Conservation (phyloP, 371 early-diverging fungal genomes). For the Mucor piriformis region DNA sequence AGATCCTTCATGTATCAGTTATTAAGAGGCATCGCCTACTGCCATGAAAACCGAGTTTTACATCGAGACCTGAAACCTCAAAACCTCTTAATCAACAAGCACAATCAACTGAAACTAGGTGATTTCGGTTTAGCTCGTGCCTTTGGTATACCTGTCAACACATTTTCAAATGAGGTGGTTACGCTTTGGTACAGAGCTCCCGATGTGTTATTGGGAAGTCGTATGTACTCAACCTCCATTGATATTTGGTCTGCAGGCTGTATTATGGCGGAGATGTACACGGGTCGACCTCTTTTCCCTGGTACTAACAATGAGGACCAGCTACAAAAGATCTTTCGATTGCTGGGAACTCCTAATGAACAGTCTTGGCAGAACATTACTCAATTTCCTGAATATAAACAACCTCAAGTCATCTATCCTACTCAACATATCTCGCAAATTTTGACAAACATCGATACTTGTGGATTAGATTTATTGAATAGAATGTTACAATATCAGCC, state of each 20-base stretch:
- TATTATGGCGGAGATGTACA: constrained; percentile 96
- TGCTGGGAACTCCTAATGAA: constrained; percentile 89
- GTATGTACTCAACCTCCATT: constrained; percentile 95
- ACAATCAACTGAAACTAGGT: constrained; percentile 85
- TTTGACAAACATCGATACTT: constrained; percentile 78
- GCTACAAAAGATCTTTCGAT: constrained; percentile 83
- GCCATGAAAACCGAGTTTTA: constrained; percentile 93
- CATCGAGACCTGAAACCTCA: constrained; percentile 98
- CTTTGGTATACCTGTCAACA: constrained; percentile 95
- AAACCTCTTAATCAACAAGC: constrained; percentile 90
- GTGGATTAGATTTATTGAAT: constrained; percentile 76
- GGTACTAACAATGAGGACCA: constrained; percentile 94
- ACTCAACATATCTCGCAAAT: constrained; percentile 65
- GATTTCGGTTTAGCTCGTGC: constrained; percentile 97
- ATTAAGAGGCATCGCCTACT: constrained; percentile 89
- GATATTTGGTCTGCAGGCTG: constrained; percentile 99
- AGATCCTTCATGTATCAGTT: constrained; percentile 88
- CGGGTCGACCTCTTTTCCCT: constrained; percentile 94
- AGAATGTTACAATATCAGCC: constrained; percentile 87
- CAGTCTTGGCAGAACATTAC: constrained; percentile 87
- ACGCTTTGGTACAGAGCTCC: constrained; percentile 97
- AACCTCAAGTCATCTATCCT: constrained; percentile 74
- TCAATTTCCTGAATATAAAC: constrained; percentile 88
- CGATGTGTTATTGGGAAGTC: constrained; percentile 95
- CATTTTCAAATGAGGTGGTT: constrained; percentile 98